Evolutionary conservation across 2,329 filamentous ascomycete genomes (phyloP), one percentile per base, ranked within the genome.

Genomic region (Apiospora sp.): DNA sequence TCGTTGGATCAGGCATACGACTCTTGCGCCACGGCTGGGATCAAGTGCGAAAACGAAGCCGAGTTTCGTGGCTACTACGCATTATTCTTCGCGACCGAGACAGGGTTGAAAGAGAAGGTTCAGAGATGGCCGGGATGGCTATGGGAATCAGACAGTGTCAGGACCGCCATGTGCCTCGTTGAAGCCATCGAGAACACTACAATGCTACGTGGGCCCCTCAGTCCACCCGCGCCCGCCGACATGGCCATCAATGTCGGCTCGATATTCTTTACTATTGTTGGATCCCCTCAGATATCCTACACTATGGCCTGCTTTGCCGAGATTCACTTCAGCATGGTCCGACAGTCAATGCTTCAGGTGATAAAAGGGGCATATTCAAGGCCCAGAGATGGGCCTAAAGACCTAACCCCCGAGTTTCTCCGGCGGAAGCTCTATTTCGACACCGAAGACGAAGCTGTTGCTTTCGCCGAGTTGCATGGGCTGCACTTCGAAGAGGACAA

Each of bases 301-400:
- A 92, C 90, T 0, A 92, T 92, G 89, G 91, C 90, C 19, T 92
- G 91, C 76, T 88, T 93, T 73, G 90, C 90, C 8, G 91, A 92
- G 77, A 88, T 91, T n/a, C 90, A 92, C 77, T 92, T 93, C 72
- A 88, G 89, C 54, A 84, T 86, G 48, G 83, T 92, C 44, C 89
- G 91, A 54, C 88, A 89, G 71, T 85, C 87, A 16, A 87, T 91
- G 22, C 79, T 92, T 24, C 86, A 86, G 71, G 86, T 87, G 22
- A 82, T 92, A 30, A 86, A 88, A 69, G 85, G 83, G 71, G 85
- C 88, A 1, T 89, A 91, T 74, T 84, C 87, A 1, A 86, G 90
- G 72, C 88, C 88, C 34, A 86, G 88, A 73, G 87, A 88, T 70
- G 84, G 87, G 7, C 86, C 90, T 2, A 90, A 88, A 75, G 90